Conservation (phyloP, 352 stramenopile genomes). For the Phytophthora boehmeriae region DNA sequence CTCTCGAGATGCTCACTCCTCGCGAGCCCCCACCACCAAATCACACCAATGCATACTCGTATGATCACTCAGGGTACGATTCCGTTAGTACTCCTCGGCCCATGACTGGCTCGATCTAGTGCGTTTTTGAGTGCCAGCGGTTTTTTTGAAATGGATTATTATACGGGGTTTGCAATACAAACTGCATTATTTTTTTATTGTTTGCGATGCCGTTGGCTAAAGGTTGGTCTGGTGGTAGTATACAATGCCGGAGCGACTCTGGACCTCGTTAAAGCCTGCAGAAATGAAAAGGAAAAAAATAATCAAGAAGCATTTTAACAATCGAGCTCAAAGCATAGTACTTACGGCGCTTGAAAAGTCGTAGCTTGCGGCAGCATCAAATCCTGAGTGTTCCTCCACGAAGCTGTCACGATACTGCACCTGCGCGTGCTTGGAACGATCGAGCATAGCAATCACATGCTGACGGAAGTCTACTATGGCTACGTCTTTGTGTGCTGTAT, state of each 20-base stretch:
- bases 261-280: conserved; percentile 38
- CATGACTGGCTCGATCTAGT: conserved; percentile 21
- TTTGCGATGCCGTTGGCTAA: conserved; percentile 6
- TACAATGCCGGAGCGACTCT: conserved; percentile 29
- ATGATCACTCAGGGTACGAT: conserved; percentile 39
- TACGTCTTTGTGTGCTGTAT: conserved; percentile 12
- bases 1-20: conserved; percentile 28
- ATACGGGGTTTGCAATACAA: conserved; percentile 22
- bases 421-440: conserved; percentile 53
- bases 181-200: conserved; percentile 26
- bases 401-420: conserved; percentile 56
- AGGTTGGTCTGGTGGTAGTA: conserved; percentile 31
- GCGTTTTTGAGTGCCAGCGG: conserved; percentile 9
- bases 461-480: conserved; percentile 55
- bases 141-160: conserved; percentile 30
- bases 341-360: conserved; percentile 79
- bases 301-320: not conserved
- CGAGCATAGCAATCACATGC: conserved; percentile 55
- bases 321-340: conserved; percentile 9
- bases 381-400: conserved; percentile 46
- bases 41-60: conserved; percentile 26
- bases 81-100: conserved; percentile 32
- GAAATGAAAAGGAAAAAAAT: not conserved
- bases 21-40: conserved; percentile 25
- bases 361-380: conserved; percentile 60